Evolutionary conservation across 352 stramenopile genomes (phyloP), one percentile per base, ranked within the genome.

Genomic region (Phytophthora palmivora): DNA sequence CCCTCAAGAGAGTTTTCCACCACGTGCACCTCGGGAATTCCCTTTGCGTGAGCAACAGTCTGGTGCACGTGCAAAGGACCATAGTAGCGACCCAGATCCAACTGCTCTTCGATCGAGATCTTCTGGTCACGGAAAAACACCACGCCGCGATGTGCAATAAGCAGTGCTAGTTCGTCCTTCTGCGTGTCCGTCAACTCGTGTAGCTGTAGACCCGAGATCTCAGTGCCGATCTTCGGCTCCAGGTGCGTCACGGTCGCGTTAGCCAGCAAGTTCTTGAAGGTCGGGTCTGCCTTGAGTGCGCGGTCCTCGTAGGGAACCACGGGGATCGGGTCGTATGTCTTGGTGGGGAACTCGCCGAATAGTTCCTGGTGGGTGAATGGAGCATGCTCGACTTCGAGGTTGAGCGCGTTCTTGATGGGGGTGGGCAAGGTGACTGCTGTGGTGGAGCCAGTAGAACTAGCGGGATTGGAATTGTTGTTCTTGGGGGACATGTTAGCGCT

Each of bases 391-490:
- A 62, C 42, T 6, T 70, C 60, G 22, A 44, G 48, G 15, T 43
- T 46, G 19, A 74, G 66, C 1, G 66, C 66, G 54, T 74, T 74
- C 53, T 70, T 70, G 41, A 70, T 59, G 24, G 42, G 59, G 33
- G 47, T 45, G 6, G 41, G 34, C 14, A 16, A 9, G 21, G 44
- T 14, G 12, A 19, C 8, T 18, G 16, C 28, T 11, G 28, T 2
- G 0, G 33, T 37, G 14, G 48, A 6, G 8, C 24, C 8, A 6
- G 47, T 8, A 9, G 48, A 26, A 12, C 18, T 6, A 6, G 24
- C 24, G 24, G 24, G 6, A 6, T 28, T 19, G 22, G 48, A 16
- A 30, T 48, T 38, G 58, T 58, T 57, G 48, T 57, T 59, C 18
- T 51, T 63, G 42, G 47, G 56, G 18, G 56, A 42, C 63, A 71